Base-by-base conservation (phyloP, 768 basidiomycete species). In the Boletus insuetus region DNA sequence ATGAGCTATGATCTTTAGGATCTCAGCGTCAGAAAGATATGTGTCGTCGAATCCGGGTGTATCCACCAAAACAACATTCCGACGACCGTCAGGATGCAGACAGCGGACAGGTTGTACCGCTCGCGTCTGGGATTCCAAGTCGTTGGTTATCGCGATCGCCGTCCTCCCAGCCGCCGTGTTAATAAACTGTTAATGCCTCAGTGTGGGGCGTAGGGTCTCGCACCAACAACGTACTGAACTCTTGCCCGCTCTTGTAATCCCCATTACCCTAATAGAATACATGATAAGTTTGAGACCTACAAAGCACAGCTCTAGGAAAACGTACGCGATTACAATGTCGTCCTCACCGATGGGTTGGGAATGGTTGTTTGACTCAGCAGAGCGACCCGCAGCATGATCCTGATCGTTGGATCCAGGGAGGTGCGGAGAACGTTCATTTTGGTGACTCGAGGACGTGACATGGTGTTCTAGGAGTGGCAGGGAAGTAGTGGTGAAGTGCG, bases 1-100 rank as follows among this genome's bases (percentile, higher is more conserved):
- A 20, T 46, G 19, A 39, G 58, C 54, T 49, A 60, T 54, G 10
- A 54, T 57, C 31, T 5, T 53, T 17, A 63, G 43, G 39, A 64
- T 41, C 34, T 54, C 40, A 6, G 40, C 3, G 29, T 63, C 62
- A 6, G 54, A 49, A 17, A 53, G 49, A 17, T 22, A 2, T 12
- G 58, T 64, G 20, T 63, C 62, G 13, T 63, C 52, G 24, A 63
- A 63, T 34, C 61, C 61, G 3, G 61, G 61, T 10, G 61, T 63
- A 24, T 63, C 61, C 7, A 62, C 57, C 24, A 64, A 37, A 22
- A 64, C 41, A 31, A 63, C 49, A 31, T 46, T 46, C 35, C 54
- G 58, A 38, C 32, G 51, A 16, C 62, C 52, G 3, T 63, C 54
- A 9, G 62, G 58, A 16, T 63, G 62, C 9, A 22, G n/a, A 43